These are phyloP conservation scores for Trichosporon coremiiforme DNA, from an alignment of 1,284 basidiomycete genomes.

Conservation along the genomic window DNA sequence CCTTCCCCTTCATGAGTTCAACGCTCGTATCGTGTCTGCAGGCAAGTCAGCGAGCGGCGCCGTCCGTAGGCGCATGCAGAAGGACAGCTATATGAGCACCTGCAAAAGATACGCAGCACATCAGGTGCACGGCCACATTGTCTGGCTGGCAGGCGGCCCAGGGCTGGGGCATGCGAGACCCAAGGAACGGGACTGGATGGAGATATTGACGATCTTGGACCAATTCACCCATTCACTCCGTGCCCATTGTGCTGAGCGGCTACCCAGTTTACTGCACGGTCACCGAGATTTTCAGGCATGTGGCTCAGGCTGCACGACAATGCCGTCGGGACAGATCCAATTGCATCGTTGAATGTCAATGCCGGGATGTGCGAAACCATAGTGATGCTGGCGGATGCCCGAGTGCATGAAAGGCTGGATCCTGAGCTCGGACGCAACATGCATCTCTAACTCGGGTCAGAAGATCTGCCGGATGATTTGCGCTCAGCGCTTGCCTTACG, in stretches of 20 bases:
- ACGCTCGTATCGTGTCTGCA: no score
- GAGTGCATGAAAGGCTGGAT: background rate
- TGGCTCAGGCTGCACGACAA: background rate
- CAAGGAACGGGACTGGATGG: constrained; percentile 1
- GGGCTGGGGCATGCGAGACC: background rate
- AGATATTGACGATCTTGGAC: background rate
- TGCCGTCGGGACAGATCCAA: background rate
- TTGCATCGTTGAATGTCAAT: background rate
- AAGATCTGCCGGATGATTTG: background rate
- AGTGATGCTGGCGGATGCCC: background rate
- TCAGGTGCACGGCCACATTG: background rate
- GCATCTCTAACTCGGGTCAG: background rate
- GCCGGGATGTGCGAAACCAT: constrained; percentile 4
- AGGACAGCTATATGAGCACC: background rate
- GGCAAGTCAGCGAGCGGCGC: no score
- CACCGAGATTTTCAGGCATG: background rate
- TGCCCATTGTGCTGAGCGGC: background rate
- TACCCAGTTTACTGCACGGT: background rate
- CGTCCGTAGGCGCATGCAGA: no score
- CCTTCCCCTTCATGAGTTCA: no score
- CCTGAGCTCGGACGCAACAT: background rate
- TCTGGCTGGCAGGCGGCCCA: background rate
- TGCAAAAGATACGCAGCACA: background rate
- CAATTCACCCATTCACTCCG: background rate
- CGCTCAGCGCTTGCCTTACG: background rate